phyloP scores from a whole-genome alignment of 306 rosid species.

The Vicia villosa region DNA sequence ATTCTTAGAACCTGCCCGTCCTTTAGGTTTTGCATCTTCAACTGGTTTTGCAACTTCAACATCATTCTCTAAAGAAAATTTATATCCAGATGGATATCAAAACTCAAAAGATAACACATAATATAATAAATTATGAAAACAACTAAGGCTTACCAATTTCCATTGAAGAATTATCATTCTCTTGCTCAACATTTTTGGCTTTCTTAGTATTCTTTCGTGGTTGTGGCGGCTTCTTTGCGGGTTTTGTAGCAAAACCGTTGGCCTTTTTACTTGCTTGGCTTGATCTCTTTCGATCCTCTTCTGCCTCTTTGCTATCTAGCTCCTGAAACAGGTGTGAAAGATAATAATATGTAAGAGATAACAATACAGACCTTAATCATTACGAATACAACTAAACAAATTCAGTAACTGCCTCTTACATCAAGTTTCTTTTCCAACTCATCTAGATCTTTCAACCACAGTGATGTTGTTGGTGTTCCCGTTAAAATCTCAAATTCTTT shows the following conservation, averaged over 20 bases:
- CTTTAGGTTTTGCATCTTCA: constrained; percentile 34
- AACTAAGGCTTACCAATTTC: constrained; percentile 63
- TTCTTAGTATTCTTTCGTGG: constrained; percentile 77
- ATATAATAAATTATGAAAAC: background rate
- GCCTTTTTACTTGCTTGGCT: constrained; percentile 50
- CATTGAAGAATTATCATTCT: constrained; percentile 54
- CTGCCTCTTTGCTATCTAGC: constrained; percentile 62
- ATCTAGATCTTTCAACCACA: constrained; percentile 86
- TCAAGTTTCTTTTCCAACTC: constrained; percentile 68
- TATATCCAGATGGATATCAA: background rate
- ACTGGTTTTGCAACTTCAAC: constrained; percentile 31
- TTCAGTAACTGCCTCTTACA: constrained; percentile 44
- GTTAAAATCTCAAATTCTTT: constrained; percentile 59
- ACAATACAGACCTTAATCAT: background rate
- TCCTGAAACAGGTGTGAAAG: constrained; percentile 52
- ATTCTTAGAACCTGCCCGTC: constrained; percentile 55
- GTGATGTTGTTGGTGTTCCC: constrained; percentile 60
- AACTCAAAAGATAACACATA: background rate
- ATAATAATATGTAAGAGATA: constrained; percentile 5
- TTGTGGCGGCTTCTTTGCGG: constrained; percentile 70
- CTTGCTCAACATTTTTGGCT: constrained; percentile 52
- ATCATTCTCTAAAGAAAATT: constrained; percentile 49
- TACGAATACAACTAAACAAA: background rate
- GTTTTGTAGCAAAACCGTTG: constrained; percentile 38
- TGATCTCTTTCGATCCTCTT: constrained; percentile 56